Percentiles rank a stretch among this genome's conserved stretches.
phyloP scores from a whole-genome alignment of 192 early-diverging fungal species.

The Tieghemiomyces parasiticus region DNA sequence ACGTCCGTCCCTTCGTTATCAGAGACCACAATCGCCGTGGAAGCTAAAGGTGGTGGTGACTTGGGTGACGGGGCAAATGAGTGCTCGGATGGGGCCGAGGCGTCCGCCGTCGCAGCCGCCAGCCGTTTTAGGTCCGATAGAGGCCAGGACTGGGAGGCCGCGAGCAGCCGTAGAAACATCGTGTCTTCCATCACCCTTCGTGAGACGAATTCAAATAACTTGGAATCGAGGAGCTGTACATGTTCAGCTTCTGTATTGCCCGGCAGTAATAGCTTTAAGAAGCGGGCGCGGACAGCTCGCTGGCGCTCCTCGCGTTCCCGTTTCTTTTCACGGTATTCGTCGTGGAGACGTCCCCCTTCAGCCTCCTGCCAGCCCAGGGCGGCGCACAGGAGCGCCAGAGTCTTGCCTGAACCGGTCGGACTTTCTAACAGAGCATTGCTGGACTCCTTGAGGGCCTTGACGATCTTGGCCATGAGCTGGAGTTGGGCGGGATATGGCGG shows the following conservation, averaged over 20 bases:
- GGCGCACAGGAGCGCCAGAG: constrained; percentile 53
- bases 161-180: neutral
- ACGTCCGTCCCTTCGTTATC: neutral
- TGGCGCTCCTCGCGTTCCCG: neutral
- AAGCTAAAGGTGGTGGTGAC: neutral
- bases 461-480: constrained; percentile 47
- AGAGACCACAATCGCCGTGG: neutral
- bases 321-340: no score
- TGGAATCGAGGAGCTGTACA: neutral
- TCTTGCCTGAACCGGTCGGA: constrained; percentile 69
- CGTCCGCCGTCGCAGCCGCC: neutral
- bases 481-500: constrained; percentile 48
- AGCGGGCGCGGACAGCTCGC: neutral
- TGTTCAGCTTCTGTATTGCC: neutral
- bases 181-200: neutral
- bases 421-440: constrained; percentile 56
- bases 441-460: constrained; percentile 27
- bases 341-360: no score
- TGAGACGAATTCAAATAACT: neutral
- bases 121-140: neutral
- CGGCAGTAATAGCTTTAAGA: neutral
- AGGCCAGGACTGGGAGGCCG: neutral
- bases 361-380: constrained; percentile 48
- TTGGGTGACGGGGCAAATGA: neutral
- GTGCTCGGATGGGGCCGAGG: neutral